Evolutionary conservation across 768 basidiomycete species (phyloP), one percentile per base, ranked within the genome.

Genomic region (Polyporus arcularius): DNA sequence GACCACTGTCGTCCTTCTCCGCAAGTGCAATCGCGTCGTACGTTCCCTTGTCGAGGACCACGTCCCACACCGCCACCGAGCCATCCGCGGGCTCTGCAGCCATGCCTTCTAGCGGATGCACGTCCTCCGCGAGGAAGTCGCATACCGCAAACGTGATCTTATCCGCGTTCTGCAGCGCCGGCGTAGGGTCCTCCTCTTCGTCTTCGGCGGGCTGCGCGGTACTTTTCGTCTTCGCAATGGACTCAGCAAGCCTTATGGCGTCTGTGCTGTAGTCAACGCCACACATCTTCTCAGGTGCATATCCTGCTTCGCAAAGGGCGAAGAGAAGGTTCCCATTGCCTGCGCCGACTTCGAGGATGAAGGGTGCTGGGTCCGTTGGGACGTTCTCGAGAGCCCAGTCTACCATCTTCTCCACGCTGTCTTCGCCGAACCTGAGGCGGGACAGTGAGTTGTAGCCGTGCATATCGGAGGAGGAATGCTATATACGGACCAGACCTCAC

Each of bases 11-110:
- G 43, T 87, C 85, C 68, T 84, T 86, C 56, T 80, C 78, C 52
- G 82, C 87, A 41, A 94, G 74, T 0, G 90, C 88, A 52, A 94
- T 92, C 5, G 92, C 91, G 67, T 94, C 92, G 68, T 85, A 92
- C 0, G 92, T 94, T n/a, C 92, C 92, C 71, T 94, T 94, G 73
- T 94, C 92, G 57, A 94, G 69, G 15, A 94, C 69, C 6, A 93
- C 73, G 68, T 92, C 89, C 92, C 92, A 94, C 38, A 65, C 65
- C 38, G 64, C 61, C 7, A 41, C 18, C 57, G 43, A 35, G 35
- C 35, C 41, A 15, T 43, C 53, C 16, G 65, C 64, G 40, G 57
- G 53, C n/a, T 52, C 45, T 62, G 64, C 39, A 56, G 54, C 7
- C 60, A 61, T 55, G 4, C 57, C 65, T 2, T n/a, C n/a, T 30